Evolutionary conservation across 1,284 basidiomycete species (phyloP).

Genomic region (Cryptococcus neoformans): DNA sequence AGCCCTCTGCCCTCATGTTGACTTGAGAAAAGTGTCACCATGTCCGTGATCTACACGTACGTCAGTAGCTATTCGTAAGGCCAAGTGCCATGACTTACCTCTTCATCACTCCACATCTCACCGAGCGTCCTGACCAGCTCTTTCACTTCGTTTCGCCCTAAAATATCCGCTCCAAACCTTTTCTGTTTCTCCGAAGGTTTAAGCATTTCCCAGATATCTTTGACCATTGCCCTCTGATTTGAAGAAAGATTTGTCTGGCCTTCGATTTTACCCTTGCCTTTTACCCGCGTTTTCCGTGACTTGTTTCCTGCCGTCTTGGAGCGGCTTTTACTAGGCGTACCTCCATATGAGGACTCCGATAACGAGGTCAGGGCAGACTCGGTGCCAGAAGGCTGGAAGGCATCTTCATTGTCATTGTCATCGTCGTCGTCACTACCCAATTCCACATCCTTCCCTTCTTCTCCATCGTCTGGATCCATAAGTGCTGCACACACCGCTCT

Average conservation of each 20-base stretch:
- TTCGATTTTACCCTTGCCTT: conserved; percentile 6
- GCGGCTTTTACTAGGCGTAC: conserved; percentile 7
- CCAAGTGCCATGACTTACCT: conserved; percentile 32
- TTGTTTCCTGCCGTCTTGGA: conserved; percentile 1
- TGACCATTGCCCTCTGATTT: conserved; percentile 37
- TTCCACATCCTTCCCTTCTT: conserved; percentile 5
- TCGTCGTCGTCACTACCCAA: conserved; percentile 8
- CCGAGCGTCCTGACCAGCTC: conserved; percentile 40
- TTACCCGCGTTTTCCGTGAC: conserved; percentile 4
- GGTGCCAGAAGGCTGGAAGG: conserved; percentile 23
- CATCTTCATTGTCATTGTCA: conserved; percentile 22
- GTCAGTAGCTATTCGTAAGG: neutral
- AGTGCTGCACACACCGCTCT: conserved; percentile 40
- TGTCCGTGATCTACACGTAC: conserved; percentile 27
- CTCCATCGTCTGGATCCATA: conserved; percentile 34
- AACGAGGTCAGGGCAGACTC: conserved; percentile 23
- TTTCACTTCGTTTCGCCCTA: conserved; percentile 45
- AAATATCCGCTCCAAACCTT: conserved; percentile 8
- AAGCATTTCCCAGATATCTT: conserved; percentile 45
- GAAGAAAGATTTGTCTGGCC: conserved; percentile 21
- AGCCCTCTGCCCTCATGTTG: conserved; percentile 45
- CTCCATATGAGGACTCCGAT: neutral
- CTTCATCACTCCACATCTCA: conserved; percentile 48
- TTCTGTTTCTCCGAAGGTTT: conserved; percentile 19
- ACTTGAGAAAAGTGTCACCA: conserved; percentile 48